phyloP scores from a whole-genome alignment of 2,329 filamentous ascomycete genomes.

The Exophiala alcalophila region DNA sequence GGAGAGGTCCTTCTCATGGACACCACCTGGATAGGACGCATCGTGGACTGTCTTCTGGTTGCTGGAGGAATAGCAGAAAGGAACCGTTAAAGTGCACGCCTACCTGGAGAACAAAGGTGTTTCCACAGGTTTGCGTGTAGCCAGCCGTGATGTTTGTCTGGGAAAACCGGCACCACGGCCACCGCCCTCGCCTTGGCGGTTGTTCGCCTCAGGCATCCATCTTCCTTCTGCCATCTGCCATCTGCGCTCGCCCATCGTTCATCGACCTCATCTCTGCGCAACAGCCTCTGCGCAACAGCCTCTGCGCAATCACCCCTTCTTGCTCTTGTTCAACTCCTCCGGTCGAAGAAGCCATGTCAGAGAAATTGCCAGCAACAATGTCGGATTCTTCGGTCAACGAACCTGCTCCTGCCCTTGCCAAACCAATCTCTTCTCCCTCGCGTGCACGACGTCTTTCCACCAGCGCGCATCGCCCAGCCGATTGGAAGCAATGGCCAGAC shows the following conservation, averaged over 20 bases:
- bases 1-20: neutral
- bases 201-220: too few relatives aligned
- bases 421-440: neutral
- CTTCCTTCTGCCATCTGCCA: too few relatives aligned
- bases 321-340: neutral
- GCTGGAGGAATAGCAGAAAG: too few relatives aligned
- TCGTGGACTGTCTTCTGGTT: too few relatives aligned
- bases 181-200: too few relatives aligned
- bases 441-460: neutral
- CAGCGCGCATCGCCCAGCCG: neutral
- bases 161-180: too few relatives aligned
- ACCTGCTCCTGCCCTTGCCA: neutral
- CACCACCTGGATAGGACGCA: neutral
- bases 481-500: conserved; percentile 6
- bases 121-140: too few relatives aligned
- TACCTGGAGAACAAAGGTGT: too few relatives aligned
- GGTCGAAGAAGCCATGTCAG: neutral
- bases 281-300: neutral
- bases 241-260: too few relatives aligned
- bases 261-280: too few relatives aligned
- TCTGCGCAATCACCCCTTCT: neutral
- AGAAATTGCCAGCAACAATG: conserved; percentile 6
- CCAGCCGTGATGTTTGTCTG: too few relatives aligned
- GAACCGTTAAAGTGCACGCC: too few relatives aligned
- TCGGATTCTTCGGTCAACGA: conserved; percentile 1